Evolutionary conservation across 2,329 filamentous ascomycete genomes (phyloP).

Genomic region (Tolypocladium tropicale): DNA sequence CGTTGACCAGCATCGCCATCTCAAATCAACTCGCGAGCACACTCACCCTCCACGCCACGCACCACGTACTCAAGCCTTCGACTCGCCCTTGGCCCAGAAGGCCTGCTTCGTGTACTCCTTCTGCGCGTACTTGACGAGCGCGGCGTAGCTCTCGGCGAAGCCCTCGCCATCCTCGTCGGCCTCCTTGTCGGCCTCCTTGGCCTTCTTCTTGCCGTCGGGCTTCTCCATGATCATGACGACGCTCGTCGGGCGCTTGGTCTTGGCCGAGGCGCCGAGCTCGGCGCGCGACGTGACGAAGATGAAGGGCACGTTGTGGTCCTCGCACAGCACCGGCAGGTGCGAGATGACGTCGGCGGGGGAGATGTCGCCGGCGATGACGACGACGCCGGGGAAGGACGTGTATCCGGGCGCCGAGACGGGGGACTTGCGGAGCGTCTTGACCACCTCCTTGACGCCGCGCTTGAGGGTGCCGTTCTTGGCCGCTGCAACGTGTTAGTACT

Average conservation of each 20-base stretch:
- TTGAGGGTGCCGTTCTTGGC: slow-evolving; percentile 93
- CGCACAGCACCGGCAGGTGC: slow-evolving; percentile 93
- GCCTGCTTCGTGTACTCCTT: slow-evolving; percentile 53
- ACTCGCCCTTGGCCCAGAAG: slow-evolving; percentile 34
- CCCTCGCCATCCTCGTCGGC: slow-evolving; percentile 42
- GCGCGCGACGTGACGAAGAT: slow-evolving; percentile 88
- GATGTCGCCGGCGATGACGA: slow-evolving; percentile 93
- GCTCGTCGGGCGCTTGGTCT: slow-evolving; percentile 91
- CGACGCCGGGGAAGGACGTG: slow-evolving; percentile 58
- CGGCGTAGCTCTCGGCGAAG: slow-evolving; percentile 53
- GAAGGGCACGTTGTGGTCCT: slow-evolving; percentile 96
- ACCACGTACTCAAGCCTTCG: slow-evolving; percentile 11
- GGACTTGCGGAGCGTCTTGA: slow-evolving; percentile 95
- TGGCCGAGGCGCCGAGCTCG: slow-evolving; percentile 85
- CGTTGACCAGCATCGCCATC: background rate
- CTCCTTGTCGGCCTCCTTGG: slow-evolving; percentile 32
- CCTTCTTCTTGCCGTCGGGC: slow-evolving; percentile 34
- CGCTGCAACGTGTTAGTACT: slow-evolving; percentile 40
- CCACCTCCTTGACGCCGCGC: slow-evolving; percentile 96
- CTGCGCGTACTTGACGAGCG: slow-evolving; percentile 54
- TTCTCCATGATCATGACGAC: slow-evolving; percentile 80
- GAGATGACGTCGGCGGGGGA: slow-evolving; percentile 98
- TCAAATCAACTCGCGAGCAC: background rate
- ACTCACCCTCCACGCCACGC: background rate
- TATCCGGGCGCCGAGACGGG: slow-evolving; percentile 56